phyloP scores from a whole-genome alignment of 2,329 filamentous ascomycete genomes.

The Tolypocladium sp. region DNA sequence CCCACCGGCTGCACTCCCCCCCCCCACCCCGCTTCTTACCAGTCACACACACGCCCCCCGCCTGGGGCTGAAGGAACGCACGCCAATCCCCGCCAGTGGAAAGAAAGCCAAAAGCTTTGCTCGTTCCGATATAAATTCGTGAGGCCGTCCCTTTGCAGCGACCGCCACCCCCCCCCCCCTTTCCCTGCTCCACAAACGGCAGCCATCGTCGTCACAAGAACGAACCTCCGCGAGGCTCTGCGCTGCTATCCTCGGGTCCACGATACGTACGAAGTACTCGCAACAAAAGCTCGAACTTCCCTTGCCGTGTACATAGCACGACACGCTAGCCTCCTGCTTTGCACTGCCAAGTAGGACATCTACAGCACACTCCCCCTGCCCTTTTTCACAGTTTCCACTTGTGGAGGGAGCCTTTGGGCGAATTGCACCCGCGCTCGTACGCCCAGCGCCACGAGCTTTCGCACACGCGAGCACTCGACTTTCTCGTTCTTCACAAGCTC shows the following conservation, averaged over 20 bases:
- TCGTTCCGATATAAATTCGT: slow-evolving; percentile 28
- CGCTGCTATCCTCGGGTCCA: neutral
- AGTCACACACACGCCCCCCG: neutral
- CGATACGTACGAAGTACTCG: neutral
- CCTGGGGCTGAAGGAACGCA: slow-evolving; percentile 1
- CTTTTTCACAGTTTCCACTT: neutral
- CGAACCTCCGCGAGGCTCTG: neutral
- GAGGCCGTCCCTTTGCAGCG: slow-evolving; percentile 9
- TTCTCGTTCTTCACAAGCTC: neutral
- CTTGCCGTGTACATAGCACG: neutral
- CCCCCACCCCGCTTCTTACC: neutral
- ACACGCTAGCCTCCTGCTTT: neutral
- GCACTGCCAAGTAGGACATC: neutral
- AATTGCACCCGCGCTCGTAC: slow-evolving; percentile 1
- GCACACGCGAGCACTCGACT: neutral
- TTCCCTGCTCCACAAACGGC: neutral
- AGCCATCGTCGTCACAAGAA: neutral
- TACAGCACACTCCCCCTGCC: neutral
- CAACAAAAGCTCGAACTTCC: neutral
- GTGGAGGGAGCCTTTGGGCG: slow-evolving; percentile 1
- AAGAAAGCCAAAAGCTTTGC: slow-evolving; percentile 13
- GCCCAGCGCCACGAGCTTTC: slow-evolving; percentile 3
- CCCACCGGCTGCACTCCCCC: neutral
- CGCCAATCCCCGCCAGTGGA: slow-evolving; percentile 11
- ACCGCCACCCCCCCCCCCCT: slow-evolving; percentile 4